A percentile compares a stretch with the other conserved stretches of the same genome.
These are phyloP conservation scores for Aspergillus coremiiformis DNA, from an alignment of 495 filamentous ascomycete species.

Conservation along the genomic window DNA sequence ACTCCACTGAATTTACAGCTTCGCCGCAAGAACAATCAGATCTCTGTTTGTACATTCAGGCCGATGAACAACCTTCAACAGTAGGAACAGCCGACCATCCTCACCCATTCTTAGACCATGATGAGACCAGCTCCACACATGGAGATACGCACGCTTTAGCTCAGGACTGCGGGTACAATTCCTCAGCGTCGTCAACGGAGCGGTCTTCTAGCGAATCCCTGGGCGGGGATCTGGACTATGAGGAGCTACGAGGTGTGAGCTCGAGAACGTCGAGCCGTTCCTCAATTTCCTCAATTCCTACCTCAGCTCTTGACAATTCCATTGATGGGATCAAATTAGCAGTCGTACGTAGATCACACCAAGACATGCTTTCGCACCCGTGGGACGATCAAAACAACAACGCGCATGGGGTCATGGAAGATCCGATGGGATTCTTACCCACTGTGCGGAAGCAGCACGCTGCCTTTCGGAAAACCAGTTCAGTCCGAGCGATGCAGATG, in stretches of 20 bases:
- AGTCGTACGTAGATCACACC: constrained; percentile 9
- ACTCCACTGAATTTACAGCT: not conserved
- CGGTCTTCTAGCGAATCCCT: constrained; percentile 28
- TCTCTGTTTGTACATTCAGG: not conserved
- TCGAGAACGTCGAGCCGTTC: constrained; percentile 38
- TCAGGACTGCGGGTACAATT: constrained; percentile 31
- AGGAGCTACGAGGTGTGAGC: constrained; percentile 19
- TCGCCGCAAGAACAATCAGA: not conserved
- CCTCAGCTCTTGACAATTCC: constrained; percentile 30
- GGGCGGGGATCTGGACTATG: constrained; percentile 26
- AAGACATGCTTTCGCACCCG: constrained; percentile 17
- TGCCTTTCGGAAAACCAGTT: constrained; percentile 63
- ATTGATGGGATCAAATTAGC: constrained; percentile 18
- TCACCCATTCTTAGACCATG: constrained; percentile 2
- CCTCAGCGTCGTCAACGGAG: constrained; percentile 31
- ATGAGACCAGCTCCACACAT: constrained; percentile 11
- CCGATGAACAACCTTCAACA: not conserved
- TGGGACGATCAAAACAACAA: constrained; percentile 21
- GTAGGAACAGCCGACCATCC: not conserved
- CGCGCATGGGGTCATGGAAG: constrained; percentile 14
- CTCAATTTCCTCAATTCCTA: constrained; percentile 37
- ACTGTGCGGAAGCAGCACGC: constrained; percentile 34
- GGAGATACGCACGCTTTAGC: constrained; percentile 17
- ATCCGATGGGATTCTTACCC: constrained; percentile 15
- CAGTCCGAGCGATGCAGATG: constrained; percentile 74